Percentiles rank a stretch among this genome's conserved stretches.
phyloP scores from a whole-genome alignment of 208 protist species.

The Leishmania gerbilli region DNA sequence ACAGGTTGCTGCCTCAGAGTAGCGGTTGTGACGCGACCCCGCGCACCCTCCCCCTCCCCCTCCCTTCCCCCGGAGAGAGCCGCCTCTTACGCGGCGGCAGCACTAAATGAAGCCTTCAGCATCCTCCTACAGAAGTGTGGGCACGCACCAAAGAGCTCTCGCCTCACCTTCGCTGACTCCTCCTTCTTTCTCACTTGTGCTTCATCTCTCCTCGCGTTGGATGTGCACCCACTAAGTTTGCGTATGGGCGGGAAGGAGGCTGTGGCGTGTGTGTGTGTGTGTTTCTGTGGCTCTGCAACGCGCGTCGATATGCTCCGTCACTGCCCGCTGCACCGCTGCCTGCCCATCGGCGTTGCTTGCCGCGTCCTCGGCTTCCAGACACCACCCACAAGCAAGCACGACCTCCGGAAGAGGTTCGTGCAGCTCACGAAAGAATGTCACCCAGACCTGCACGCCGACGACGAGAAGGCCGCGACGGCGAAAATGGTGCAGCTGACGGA shows the following conservation, averaged over 20 bases:
- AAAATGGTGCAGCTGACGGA: conserved; percentile 69
- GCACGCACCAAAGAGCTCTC: not conserved
- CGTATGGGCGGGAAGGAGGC: not conserved
- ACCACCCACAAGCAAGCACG: conserved; percentile 52
- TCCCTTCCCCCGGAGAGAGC: not conserved
- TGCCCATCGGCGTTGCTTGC: conserved; percentile 67
- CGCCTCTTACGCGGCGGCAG: not conserved
- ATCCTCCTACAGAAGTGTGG: not conserved
- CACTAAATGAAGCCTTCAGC: not conserved
- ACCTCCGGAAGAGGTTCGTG: conserved; percentile 73
- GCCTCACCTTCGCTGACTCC: not conserved
- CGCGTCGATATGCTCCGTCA: conserved; percentile 37
- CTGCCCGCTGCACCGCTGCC: conserved; percentile 28
- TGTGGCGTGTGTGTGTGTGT: not conserved
- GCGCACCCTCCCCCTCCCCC: not conserved
- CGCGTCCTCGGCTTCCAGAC: conserved; percentile 56
- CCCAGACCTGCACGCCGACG: conserved; percentile 57
- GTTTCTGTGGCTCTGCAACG: not conserved
- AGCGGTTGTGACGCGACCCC: not conserved
- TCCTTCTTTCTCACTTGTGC: not conserved
- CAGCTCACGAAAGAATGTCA: conserved; percentile 73
- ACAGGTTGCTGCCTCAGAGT: not conserved
- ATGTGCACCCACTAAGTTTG: not conserved
- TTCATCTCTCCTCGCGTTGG: not conserved
- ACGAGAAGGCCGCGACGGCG: conserved; percentile 41